Percentiles rank a stretch among this genome's conserved stretches.
These are phyloP conservation scores for Diatrype stigma DNA, from an alignment of 2,329 filamentous ascomycete genomes.

Conservation along the genomic window DNA sequence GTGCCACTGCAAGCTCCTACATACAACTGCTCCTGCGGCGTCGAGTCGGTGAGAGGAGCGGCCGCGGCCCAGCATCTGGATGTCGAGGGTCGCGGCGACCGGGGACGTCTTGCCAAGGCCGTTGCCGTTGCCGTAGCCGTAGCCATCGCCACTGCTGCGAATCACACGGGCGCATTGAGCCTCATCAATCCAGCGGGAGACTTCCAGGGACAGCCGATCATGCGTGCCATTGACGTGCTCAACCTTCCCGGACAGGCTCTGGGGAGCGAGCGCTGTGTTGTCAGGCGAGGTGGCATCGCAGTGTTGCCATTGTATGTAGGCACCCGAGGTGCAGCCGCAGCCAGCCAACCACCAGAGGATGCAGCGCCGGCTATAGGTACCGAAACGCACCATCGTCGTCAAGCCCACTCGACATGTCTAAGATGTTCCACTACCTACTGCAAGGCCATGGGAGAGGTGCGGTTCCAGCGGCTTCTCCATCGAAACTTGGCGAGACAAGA, in stretches of 20 bases:
- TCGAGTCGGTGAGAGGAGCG: not conserved
- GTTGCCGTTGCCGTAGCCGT: no score
- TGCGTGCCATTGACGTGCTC: conserved; percentile 2
- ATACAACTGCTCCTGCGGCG: not conserved
- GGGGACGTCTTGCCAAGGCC: no score
- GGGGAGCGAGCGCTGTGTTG: not conserved
- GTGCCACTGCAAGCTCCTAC: not conserved
- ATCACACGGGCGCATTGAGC: conserved; percentile 1
- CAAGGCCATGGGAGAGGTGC: no score
- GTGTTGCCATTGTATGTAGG: conserved; percentile 15
- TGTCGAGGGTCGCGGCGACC: not conserved
- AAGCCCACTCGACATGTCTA: no score
- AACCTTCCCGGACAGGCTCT: not conserved
- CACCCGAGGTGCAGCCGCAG: conserved; percentile 3
- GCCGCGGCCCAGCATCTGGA: conserved; percentile 1
- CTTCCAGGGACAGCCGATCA: conserved; percentile 1
- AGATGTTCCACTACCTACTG: no score
- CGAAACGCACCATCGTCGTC: no score
- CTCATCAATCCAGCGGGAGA: not conserved
- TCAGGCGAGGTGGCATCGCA: conserved; percentile 7
- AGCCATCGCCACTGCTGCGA: not conserved
- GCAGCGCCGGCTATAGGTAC: no score
- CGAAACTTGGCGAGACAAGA: no score
- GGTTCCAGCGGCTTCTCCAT: no score
- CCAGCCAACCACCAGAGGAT: not conserved